A percentile compares a stretch with the other conserved stretches of the same genome.
Conservation (phyloP, 352 stramenopile species). For the Pythium utonaiense region DNA sequence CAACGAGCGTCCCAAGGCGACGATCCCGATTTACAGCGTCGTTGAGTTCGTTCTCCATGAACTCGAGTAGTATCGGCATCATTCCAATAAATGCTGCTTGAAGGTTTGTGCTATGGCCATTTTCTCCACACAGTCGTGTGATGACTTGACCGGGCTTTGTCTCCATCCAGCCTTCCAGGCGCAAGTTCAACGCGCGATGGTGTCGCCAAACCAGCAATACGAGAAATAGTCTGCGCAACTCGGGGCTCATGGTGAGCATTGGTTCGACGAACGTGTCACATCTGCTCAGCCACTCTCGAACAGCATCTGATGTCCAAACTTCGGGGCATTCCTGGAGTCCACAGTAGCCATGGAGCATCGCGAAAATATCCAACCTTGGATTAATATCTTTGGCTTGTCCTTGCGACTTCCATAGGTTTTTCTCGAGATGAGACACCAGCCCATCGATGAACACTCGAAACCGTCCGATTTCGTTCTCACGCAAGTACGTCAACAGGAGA, state of each 20-base stretch:
- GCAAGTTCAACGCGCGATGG: constrained; percentile 14
- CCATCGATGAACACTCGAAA: constrained; percentile 13
- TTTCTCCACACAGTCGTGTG: background rate
- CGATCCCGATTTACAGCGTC: constrained; percentile 5
- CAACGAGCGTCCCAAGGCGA: constrained; percentile 4
- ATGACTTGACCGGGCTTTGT: constrained; percentile 7
- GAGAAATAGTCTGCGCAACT: constrained; percentile 6
- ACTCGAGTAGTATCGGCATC: constrained; percentile 11
- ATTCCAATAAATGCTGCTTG: constrained; percentile 1
- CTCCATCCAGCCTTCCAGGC: constrained; percentile 4
- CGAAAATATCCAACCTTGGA: background rate
- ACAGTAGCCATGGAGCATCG: constrained; percentile 6
- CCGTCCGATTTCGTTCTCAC: constrained; percentile 17
- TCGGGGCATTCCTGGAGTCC: background rate
- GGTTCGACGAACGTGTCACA: constrained; percentile 9
- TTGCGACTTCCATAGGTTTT: background rate
- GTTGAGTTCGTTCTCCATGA: constrained; percentile 11
- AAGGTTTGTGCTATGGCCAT: background rate
- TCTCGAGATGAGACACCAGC: constrained; percentile 1
- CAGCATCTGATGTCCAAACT: background rate
- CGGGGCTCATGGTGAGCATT: constrained; percentile 1
- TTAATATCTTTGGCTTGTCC: background rate
- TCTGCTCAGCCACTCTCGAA: constrained; percentile 3
- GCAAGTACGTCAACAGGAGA: constrained; percentile 14
- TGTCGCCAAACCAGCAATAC: constrained; percentile 14